Evolutionary conservation across 208 protist species (phyloP).

Genomic region (Crithidia thermophila): DNA sequence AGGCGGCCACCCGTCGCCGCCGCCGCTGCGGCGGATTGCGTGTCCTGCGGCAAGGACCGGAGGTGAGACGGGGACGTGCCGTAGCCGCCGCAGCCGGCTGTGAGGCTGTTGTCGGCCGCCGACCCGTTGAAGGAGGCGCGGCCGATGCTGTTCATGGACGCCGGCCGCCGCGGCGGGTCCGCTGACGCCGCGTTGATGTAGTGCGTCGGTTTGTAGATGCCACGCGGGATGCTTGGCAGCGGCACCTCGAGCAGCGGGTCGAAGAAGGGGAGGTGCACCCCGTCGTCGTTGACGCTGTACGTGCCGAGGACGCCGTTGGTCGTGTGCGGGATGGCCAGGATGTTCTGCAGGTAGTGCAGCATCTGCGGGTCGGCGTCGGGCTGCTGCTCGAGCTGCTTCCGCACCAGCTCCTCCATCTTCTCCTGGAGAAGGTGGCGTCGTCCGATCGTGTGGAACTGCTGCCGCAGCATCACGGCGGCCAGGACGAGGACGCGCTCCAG

Average conservation of each 20-base stretch:
- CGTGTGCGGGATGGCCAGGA: constrained; percentile 16
- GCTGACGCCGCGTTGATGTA: constrained; percentile 31
- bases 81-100: background rate
- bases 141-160: constrained; percentile 7
- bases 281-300: constrained; percentile 11
- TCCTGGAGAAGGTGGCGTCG: constrained; percentile 34
- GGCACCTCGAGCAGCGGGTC: constrained; percentile 34
- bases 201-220: constrained; percentile 35
- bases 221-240: constrained; percentile 26
- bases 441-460: constrained; percentile 64
- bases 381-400: constrained; percentile 9
- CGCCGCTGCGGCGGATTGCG: constrained; percentile 5
- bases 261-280: constrained; percentile 20
- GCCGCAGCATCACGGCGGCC: constrained; percentile 78
- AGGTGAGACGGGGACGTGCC: background rate
- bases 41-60: background rate
- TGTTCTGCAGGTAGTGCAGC: constrained; percentile 17
- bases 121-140: constrained; percentile 17
- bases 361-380: constrained; percentile 18
- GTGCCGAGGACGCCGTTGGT: constrained; percentile 10
- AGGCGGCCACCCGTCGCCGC: background rate
- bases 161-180: constrained; percentile 3
- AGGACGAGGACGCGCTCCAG: constrained; percentile 82
- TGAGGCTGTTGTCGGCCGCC: constrained; percentile 3
- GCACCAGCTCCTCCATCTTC: constrained; percentile 21